Percentiles rank a stretch among this genome's conserved stretches.
These are phyloP conservation scores for Paracamarosporium sp. DNA, from an alignment of 2,329 filamentous ascomycete genomes.

Conservation along the genomic window DNA sequence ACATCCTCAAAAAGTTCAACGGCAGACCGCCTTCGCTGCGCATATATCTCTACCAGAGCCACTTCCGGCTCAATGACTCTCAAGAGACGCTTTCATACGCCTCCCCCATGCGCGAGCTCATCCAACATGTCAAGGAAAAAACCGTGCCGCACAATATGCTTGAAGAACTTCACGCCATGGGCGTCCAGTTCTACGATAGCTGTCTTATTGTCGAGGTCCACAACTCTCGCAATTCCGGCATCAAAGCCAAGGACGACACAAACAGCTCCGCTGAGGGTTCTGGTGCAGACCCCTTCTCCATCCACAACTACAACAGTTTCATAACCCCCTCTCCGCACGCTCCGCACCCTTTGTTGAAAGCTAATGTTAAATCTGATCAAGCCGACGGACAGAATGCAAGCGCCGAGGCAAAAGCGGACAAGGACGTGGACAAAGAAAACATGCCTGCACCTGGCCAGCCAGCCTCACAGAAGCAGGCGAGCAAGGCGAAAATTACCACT, in stretches of 20 bases:
- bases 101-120: conserved; percentile 83
- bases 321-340: conserved; percentile 88
- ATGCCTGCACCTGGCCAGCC: conserved; percentile 61
- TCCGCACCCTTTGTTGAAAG: conserved; percentile 64
- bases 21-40: conserved; percentile 80
- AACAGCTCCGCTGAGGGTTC: conserved; percentile 59
- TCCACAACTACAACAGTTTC: conserved; percentile 91
- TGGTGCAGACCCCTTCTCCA: conserved; percentile 75
- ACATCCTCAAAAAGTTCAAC: conserved; percentile 83
- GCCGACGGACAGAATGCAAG: conserved; percentile 30
- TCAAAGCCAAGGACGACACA: conserved; percentile 60
- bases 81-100: conserved; percentile 92
- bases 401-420: conserved; percentile 35
- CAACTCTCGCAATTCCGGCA: conserved; percentile 76
- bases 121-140: conserved; percentile 77
- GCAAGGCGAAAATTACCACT: conserved; percentile 68
- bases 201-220: conserved; percentile 95
- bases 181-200: conserved; percentile 85
- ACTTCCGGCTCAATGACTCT: conserved; percentile 86
- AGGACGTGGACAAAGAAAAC: conserved; percentile 63
- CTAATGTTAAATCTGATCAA: conserved; percentile 30
- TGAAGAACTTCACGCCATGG: conserved; percentile 73
- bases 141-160: conserved; percentile 91
- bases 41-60: conserved; percentile 81
- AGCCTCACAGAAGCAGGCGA: conserved; percentile 53